Conservation (phyloP, 202 grass and related monocot species). For the Elaeis oleifera region DNA sequence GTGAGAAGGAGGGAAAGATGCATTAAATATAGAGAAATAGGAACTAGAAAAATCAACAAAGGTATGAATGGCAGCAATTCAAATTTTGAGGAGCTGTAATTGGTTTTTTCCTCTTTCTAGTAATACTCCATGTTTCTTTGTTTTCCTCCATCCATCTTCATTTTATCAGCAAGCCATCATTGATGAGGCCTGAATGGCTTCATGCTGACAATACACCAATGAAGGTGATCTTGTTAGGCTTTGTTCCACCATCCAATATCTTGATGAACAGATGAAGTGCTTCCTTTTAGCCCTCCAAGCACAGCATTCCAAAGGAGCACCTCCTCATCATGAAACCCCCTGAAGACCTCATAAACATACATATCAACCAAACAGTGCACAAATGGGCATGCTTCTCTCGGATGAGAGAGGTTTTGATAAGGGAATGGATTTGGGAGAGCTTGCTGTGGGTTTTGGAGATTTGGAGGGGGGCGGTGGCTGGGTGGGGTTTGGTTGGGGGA, state of each 20-base stretch:
- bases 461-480: background rate
- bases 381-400: background rate
- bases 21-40: too few relatives aligned
- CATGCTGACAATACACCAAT: background rate
- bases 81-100: too few relatives aligned
- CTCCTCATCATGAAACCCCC: background rate
- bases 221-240: background rate
- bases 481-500: background rate
- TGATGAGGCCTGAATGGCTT: background rate
- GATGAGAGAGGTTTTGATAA: background rate
- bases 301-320: background rate
- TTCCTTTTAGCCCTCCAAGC: background rate
- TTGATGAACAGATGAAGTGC: background rate
- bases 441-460: background rate
- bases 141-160: too few relatives aligned
- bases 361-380: background rate
- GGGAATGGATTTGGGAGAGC: background rate
- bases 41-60: too few relatives aligned
- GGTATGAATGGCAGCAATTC: too few relatives aligned
- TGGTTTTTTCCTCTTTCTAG: too few relatives aligned
- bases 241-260: background rate
- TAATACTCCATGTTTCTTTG: too few relatives aligned
- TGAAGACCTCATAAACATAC: background rate
- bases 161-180: background rate
- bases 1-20: too few relatives aligned